Evolutionary conservation across 1,139 yeast species (phyloP).

Genomic region (Diutina scorzettiae): DNA sequence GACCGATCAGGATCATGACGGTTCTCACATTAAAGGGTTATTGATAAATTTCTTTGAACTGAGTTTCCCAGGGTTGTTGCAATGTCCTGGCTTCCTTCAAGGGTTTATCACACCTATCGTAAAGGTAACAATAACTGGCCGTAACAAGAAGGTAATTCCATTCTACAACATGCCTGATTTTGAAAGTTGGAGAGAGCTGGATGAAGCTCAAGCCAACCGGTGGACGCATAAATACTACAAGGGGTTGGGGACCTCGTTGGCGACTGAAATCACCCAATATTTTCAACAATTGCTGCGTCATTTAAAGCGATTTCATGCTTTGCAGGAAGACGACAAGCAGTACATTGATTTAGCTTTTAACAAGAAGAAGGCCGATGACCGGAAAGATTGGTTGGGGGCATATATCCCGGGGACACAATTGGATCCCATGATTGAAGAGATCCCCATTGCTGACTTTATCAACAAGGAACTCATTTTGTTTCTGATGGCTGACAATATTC

Average conservation of each 20-base stretch:
- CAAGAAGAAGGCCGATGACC: conserved; percentile 90
- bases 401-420: conserved; percentile 86
- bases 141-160: conserved; percentile 49
- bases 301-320: conserved; percentile 71
- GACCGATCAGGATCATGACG: conserved; percentile 99
- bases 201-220: conserved; percentile 58
- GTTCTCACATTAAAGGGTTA: conserved; percentile 94
- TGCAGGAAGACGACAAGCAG: conserved; percentile 72
- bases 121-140: conserved; percentile 67
- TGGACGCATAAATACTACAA: conserved; percentile 96
- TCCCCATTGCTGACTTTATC: conserved; percentile 89
- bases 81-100: conserved; percentile 81
- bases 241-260: conserved; percentile 94
- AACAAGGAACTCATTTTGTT: conserved; percentile 90
- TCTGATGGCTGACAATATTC: conserved; percentile 91
- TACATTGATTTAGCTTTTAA: conserved; percentile 88
- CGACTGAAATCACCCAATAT: conserved; percentile 77
- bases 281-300: conserved; percentile 81
- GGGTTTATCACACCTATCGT: conserved; percentile 97
- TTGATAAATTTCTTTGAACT: conserved; percentile 88
- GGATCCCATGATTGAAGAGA: conserved; percentile 65
- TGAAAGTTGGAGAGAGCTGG: conserved; percentile 78
- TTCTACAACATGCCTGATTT: conserved; percentile 96
- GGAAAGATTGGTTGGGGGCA: conserved; percentile 92
- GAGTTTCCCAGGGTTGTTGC: conserved; percentile 87